Conservation (phyloP, 108 stramenopile species). For the Cyclostephanos invisitatus region DNA sequence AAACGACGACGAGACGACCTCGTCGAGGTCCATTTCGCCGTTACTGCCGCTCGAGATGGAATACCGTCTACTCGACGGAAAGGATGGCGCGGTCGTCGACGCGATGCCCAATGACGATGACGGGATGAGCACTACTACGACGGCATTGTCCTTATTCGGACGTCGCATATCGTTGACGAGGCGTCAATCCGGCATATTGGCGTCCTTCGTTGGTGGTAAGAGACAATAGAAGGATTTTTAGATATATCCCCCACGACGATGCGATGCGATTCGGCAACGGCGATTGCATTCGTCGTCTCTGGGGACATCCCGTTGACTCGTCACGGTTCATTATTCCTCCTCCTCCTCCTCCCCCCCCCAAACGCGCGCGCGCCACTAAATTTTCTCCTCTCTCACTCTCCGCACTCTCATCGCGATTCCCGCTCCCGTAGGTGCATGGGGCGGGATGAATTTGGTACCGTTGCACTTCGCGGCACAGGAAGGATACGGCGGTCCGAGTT, state of each 20-base stretch:
- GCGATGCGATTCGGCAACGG: no score
- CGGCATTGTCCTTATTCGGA: slow-evolving; percentile 25
- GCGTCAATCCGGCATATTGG: slow-evolving; percentile 61
- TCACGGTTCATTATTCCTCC: no score
- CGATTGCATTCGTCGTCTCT: no score
- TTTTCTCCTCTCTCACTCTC: no score
- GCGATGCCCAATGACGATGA: no score
- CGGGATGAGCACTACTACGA: not conserved
- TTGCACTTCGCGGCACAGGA: slow-evolving; percentile 58
- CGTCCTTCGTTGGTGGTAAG: slow-evolving; percentile 64
- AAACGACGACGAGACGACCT: not conserved
- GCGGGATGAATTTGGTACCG: slow-evolving; percentile 61
- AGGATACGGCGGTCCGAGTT: slow-evolving; percentile 47
- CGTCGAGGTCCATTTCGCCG: no score
- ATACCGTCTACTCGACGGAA: slow-evolving; percentile 6
- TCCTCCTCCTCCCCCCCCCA: no score
- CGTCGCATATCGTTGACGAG: slow-evolving; percentile 45
- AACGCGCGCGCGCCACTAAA: no score
- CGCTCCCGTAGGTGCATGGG: slow-evolving; percentile 7
- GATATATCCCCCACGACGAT: no score
- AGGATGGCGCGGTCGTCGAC: no score
- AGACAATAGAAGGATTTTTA: no score
- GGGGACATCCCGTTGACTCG: no score
- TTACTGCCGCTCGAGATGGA: slow-evolving; percentile 25
- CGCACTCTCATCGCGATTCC: not conserved